Percentiles rank a stretch among this genome's conserved stretches.
These are phyloP conservation scores for Naganishia cerealis DNA, from an alignment of 1,284 basidiomycete genomes.

Conservation along the genomic window DNA sequence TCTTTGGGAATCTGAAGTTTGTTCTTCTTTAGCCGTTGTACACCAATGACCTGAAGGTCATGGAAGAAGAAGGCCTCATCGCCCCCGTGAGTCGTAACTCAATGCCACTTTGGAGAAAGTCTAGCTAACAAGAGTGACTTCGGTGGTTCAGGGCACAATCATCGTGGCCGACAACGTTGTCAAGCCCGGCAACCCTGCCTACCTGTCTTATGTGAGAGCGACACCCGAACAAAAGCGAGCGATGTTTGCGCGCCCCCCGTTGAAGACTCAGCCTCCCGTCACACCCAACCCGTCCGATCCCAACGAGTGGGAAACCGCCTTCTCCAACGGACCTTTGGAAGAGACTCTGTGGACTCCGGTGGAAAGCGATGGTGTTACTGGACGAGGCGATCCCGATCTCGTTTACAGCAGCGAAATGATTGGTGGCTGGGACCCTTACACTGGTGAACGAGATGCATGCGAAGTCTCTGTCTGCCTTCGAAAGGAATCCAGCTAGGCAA, in stretches of 20 bases:
- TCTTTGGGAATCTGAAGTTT: neutral
- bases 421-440: constrained; percentile 48
- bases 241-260: constrained; percentile 34
- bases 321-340: constrained; percentile 43
- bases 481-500: constrained; percentile 33
- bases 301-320: constrained; percentile 42
- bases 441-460: constrained; percentile 47
- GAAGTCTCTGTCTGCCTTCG: constrained; percentile 45
- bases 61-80: constrained; percentile 47
- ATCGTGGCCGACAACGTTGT: constrained; percentile 49
- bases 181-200: constrained; percentile 48
- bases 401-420: constrained; percentile 45
- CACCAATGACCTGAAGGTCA: constrained; percentile 46
- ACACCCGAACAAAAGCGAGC: constrained; percentile 40
- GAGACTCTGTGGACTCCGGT: constrained; percentile 45
- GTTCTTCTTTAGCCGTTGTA: constrained; percentile 39
- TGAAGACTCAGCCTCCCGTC: constrained; percentile 36
- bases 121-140: neutral
- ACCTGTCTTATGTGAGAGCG: constrained; percentile 46
- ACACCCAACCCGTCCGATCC: constrained; percentile 41
- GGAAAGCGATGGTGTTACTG: constrained; percentile 43
- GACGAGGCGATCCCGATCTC: constrained; percentile 42
- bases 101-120: no score
- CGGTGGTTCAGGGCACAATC: constrained; percentile 40
- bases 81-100: constrained; percentile 40